Percentiles rank a stretch among this genome's conserved stretches.
Evolutionary conservation across 805 yeast genomes (phyloP).

Genomic region (Zygosaccharomyces bisporus): DNA sequence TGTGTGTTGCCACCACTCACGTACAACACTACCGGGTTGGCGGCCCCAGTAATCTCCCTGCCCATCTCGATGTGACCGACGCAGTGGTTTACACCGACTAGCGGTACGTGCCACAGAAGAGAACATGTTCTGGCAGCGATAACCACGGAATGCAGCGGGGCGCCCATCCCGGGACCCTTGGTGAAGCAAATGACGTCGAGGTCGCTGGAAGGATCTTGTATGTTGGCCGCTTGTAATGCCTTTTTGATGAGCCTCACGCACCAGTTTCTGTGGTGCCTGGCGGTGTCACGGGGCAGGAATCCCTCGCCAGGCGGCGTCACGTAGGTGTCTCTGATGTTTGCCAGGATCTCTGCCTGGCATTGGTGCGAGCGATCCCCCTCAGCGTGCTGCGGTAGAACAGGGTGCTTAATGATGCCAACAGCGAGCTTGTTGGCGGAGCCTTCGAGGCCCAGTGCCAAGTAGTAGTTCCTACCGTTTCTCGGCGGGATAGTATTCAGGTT

Average conservation of each 20-base stretch:
- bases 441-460: slow-evolving; percentile 84
- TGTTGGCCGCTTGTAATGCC: slow-evolving; percentile 60
- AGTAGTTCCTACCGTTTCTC: slow-evolving; percentile 38
- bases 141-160: slow-evolving; percentile 90
- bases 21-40: slow-evolving; percentile 93
- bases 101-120: slow-evolving; percentile 74
- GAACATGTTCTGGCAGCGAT: slow-evolving; percentile 85
- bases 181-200: slow-evolving; percentile 87
- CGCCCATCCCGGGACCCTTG: slow-evolving; percentile 99
- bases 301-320: slow-evolving; percentile 98
- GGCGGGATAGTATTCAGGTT: slow-evolving; percentile 32
- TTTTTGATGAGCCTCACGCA: slow-evolving; percentile 69
- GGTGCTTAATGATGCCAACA: slow-evolving; percentile 84
- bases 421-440: slow-evolving; percentile 98
- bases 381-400: slow-evolving; percentile 27
- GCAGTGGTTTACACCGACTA: slow-evolving; percentile 96
- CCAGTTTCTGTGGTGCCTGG: slow-evolving; percentile 95
- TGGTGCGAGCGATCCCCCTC: slow-evolving; percentile 50
- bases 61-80: slow-evolving; percentile 99
- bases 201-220: slow-evolving; percentile 45
- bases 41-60: slow-evolving; percentile 94
- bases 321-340: slow-evolving; percentile 94
- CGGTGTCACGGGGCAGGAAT: slow-evolving; percentile 92
- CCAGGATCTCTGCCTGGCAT: slow-evolving; percentile 68
- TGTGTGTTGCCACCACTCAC: slow-evolving; percentile 99